These are phyloP conservation scores for Aspergillus quadrilineatus DNA, from an alignment of 2,329 filamentous ascomycete genomes.

Conservation along the genomic window DNA sequence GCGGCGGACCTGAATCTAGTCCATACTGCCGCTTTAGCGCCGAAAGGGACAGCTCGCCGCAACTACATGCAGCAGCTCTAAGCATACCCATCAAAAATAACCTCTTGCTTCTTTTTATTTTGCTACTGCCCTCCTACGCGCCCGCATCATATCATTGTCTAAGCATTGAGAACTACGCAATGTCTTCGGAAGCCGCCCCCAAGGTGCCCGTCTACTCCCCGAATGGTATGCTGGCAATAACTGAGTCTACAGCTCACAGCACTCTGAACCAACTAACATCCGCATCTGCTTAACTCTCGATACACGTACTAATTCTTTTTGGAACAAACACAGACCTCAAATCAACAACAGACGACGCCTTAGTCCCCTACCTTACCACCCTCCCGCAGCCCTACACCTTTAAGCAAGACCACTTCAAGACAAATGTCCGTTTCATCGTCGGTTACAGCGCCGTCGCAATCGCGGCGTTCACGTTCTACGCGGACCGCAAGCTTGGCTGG, in stretches of 20 bases:
- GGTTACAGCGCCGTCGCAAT: slow-evolving; percentile 81
- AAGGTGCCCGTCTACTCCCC: slow-evolving; percentile 48
- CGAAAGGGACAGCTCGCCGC: slow-evolving; percentile 40
- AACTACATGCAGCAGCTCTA: slow-evolving; percentile 20
- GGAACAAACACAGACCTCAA: slow-evolving; percentile 70
- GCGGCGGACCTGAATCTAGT: slow-evolving; percentile 4
- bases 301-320: not conserved
- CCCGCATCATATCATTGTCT: not conserved
- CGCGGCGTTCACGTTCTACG: slow-evolving; percentile 79
- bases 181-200: slow-evolving; percentile 31
- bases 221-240: slow-evolving; percentile 37
- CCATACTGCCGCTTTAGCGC: slow-evolving; percentile 25
- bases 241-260: not conserved
- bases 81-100: not conserved
- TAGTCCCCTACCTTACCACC: slow-evolving; percentile 87
- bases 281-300: not conserved
- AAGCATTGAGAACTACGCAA: slow-evolving; percentile 10
- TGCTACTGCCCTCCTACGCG: not conserved
- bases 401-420: slow-evolving; percentile 74
- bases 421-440: slow-evolving; percentile 77
- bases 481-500: slow-evolving; percentile 90
- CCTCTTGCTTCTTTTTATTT: not conserved
- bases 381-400: slow-evolving; percentile 65
- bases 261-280: not conserved
- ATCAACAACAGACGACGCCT: slow-evolving; percentile 91